Base-by-base conservation (phyloP, 805 yeast genomes). In the Starmerella asiatica region DNA sequence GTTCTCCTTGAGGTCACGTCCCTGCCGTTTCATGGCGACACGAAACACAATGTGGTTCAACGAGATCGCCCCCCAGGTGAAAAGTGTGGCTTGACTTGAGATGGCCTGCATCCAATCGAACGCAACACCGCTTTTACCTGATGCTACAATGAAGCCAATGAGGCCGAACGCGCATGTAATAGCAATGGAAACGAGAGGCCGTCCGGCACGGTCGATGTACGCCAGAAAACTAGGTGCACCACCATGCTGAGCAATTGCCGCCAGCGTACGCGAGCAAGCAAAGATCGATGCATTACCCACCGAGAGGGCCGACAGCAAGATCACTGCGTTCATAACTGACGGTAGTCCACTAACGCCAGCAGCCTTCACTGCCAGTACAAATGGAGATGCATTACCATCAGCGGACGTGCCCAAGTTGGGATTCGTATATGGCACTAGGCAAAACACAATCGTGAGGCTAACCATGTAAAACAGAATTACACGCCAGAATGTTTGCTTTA, bases 401-500 rank as follows among this genome's bases (percentile, higher is more conserved):
- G 68, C 73, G 64, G 68, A 31, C 3, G 66, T 46, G 33, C 70
- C 66, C 42, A 78, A 62, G 45, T 71, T 56, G 2, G 58, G 52
- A 40, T 73, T 70, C 42, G 63, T 64, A 55, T 67, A 78, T 8
- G 88, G 86, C n/a, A 81, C 91, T 42, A 82, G 64, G 49, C 81
- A 72, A 37, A 84, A 78, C 50, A 65, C 70, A 50, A 69, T 65
- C 40, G 62, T 76, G 55, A 60, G 69, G 47, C 75, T 65, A 8
- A 68, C 61, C 56, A 82, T 67, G 62, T 80, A 82, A 55, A 81
- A 80, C 47, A 79, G 58, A 14, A 76, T 61, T 43, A 82, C 76
- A 60, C 91, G 68, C 88, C 91, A 80, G 60, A 82, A 78, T 2
- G 79, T 82, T 60, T 81, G 85, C 59, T 79, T 80, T 40, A 79